Evolutionary conservation across 2,329 filamentous ascomycete species (phyloP), one percentile per base, ranked within the genome.

Genomic region (Arthrinium puccinioides): DNA sequence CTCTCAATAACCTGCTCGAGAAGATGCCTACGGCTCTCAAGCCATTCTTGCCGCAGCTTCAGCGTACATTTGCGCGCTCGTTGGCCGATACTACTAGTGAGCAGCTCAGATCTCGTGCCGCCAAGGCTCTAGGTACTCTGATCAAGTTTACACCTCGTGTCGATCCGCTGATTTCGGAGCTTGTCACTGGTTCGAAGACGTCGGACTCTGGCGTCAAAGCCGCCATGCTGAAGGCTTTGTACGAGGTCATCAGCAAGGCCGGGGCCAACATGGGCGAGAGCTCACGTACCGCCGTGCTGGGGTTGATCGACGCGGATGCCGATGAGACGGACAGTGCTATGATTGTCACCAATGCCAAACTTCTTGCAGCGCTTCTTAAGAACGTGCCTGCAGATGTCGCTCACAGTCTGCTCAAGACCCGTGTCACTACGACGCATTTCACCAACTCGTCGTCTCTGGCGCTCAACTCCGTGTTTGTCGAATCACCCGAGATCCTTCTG

Each of bases 1-100:
- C 92, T 0, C 76, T 98, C 48, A 97, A 96, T 67, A 95, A 94
- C 50, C 69, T 98, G 21, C 70, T 98, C 25, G 88, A 95, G 63
- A 98, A 97, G 74, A 97, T 98, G 60, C 92, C 92, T 1, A 78
- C 84, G 9, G 90, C 94, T 49, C 74, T 98, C 43, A 96, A 97
- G 64, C 92, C 92, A 4, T 98, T 98, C 76, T 66, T 98, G 56
- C 92, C 92, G 9, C 92, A 98, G 57, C 74, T 98, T 37, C 92
- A 98, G 63, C 79, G 92, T 43, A 98, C 92, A 0, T 98, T 98
- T 66, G 90, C 92, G 40, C 94, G 96, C 63, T 90, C 89, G 28
- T 73, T 98, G 34, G 92, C 92, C 4, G 94, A 98, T 61, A 81
- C 88, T 1, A 86, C 88, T 1, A 97, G 90, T 58, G 90, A 97